A percentile compares a stretch with the other conserved stretches of the same genome.
Evolutionary conservation across 73 alveolate genomes (phyloP).

Genomic region (Tetrahymena borealis): DNA sequence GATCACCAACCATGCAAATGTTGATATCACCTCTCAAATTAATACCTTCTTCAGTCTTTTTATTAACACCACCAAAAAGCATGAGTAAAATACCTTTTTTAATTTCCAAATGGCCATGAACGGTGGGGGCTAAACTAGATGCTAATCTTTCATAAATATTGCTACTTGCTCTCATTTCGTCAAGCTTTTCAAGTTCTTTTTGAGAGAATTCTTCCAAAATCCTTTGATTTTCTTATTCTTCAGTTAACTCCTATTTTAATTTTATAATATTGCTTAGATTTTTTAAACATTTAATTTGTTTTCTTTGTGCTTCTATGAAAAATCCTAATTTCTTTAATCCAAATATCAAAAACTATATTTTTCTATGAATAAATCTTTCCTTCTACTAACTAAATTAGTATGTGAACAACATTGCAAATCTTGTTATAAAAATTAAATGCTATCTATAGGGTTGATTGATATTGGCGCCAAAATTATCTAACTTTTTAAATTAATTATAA

Average conservation of each 20-base stretch:
- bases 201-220: conserved; percentile 54
- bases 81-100: conserved; percentile 96
- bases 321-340: too few species aligned
- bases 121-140: conserved; percentile 92
- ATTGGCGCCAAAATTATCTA: too few species aligned
- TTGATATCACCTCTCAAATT: conserved; percentile 98
- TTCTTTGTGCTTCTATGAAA: too few species aligned
- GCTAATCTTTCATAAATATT: conserved; percentile 85
- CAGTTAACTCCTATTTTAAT: conserved; percentile 19
- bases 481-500: too few species aligned
- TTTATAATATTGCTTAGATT: too few species aligned
- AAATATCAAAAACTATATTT: too few species aligned
- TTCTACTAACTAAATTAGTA: too few species aligned
- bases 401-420: too few species aligned
- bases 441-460: too few species aligned
- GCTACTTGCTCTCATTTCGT: conserved; percentile 66
- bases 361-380: too few species aligned
- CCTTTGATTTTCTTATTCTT: conserved; percentile 60
- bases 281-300: too few species aligned
- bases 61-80: conserved; percentile 95
- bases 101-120: conserved; percentile 95
- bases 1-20: conserved; percentile 98
- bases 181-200: conserved; percentile 61
- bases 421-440: too few species aligned
- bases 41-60: conserved; percentile 92